Base-by-base conservation (phyloP, 495 filamentous ascomycete species). In the Bacidia gigantensis region DNA sequence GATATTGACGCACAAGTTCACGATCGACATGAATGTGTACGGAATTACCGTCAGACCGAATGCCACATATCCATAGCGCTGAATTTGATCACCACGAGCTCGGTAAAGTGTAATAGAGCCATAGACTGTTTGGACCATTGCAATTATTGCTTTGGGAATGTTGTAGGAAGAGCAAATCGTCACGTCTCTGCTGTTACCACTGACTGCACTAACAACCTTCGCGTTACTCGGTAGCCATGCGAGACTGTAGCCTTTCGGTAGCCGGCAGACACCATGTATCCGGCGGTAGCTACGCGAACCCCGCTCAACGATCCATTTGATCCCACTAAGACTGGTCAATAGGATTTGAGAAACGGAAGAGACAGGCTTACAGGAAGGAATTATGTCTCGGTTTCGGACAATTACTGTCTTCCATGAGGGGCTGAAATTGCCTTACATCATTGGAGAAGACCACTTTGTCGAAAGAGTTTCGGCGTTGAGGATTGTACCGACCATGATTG, bases 11-110 rank as follows among this genome's bases (percentile, higher is more conserved):
- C 68, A 71, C 7, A 75, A 72, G 62, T 86, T 85, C n/a, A 79
- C 69, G 50, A 86, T 78, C 3, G 81, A 84, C 54, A 87, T 76
- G 26, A 84, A 62, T 23, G 81, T 76, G 62, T 86, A 86, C 0
- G 80, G 73, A 3, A 64, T 35, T 0, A 72, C 66, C 0, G 71
- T 73, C 2, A 74, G 49, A 2, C 64, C 60, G 48, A 70, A 75
- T 2, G 70, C 65, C 1, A 65, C 67, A 50, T 70, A 74, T 21
- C 71, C 72, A 32, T 64, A 73, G 11, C 21, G 54, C 0, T 60
- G 10, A n/a, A 73, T 54, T 39, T 74, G 69, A 35, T 66, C 56
- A 0, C 67, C 72, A 12, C 62, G 57, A 1, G 64, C 52, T 7
- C 52, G 49, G 49, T 70, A 71, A 2, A 73, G 46, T 1, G 68